Conservation (phyloP, 805 yeast genomes). For the Candida insectalens region DNA sequence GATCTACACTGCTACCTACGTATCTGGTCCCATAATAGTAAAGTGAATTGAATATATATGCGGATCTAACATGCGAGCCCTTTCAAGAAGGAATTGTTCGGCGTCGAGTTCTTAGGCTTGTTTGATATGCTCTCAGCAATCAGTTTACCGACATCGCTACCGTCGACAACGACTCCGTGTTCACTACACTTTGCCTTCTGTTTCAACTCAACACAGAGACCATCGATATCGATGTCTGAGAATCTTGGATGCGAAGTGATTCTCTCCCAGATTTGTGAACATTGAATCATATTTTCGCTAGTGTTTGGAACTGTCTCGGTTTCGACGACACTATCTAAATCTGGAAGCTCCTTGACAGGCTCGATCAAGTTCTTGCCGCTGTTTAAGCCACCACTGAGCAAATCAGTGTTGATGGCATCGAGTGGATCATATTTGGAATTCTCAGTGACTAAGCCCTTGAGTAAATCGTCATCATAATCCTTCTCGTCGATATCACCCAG, state of each 20-base stretch:
- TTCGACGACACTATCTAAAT: conserved; percentile 18
- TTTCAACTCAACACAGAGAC: conserved; percentile 82
- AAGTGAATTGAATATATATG: no score
- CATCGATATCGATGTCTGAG: conserved; percentile 89
- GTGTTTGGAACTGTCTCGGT: conserved; percentile 54
- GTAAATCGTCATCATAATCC: conserved; percentile 6
- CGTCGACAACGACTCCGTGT: conserved; percentile 79
- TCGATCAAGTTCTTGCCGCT: background rate
- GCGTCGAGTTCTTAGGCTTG: no score
- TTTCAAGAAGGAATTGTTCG: conserved; percentile 5
- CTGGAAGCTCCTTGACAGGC: background rate
- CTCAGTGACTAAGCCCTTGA: conserved; percentile 36
- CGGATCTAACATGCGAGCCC: conserved; percentile 5
- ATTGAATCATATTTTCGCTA: conserved; percentile 50
- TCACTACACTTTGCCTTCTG: conserved; percentile 93
- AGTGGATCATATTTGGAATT: conserved; percentile 47
- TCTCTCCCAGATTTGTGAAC: conserved; percentile 95
- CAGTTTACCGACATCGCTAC: conserved; percentile 61
- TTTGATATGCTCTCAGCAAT: no score
- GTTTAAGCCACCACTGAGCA: conserved; percentile 2
- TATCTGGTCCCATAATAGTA: no score
- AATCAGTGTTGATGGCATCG: background rate
- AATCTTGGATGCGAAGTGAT: conserved; percentile 90
- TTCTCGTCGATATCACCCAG: conserved; percentile 4
- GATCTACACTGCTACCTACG: no score